Base-by-base conservation (phyloP, 495 filamentous ascomycete genomes). In the Penicillium bialowiezense region DNA sequence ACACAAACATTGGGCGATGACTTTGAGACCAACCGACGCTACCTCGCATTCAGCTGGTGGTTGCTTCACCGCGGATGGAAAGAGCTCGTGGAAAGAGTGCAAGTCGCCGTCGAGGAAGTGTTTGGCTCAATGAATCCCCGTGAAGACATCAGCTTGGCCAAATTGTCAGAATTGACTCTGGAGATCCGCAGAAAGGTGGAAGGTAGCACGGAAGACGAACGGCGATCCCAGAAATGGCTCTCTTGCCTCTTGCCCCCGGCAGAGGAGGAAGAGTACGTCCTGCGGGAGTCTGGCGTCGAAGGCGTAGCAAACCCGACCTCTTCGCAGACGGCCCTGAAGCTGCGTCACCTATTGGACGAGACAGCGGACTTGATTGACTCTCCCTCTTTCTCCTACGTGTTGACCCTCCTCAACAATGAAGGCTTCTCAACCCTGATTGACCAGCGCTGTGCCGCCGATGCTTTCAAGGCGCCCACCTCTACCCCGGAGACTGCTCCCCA, bases 21-120 rank as follows among this genome's bases (percentile, higher is more conserved):
- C 65, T 93, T 93, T 54, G 90, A 95, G 56, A 93, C 91, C 31
- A 97, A 98, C 68, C 77, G 90, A 50, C 85, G 86, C 54, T 99
- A 97, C 63, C 79, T 99, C 29, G 90, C 90, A 42, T 96, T 97
- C 67, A 92, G 88, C 62, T 99, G 95, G 95, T 97, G 93, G 93
- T 73, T 99, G 18, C 77, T 99, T 34, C 90, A 97, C 70, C 82
- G 84, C 31, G 93, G 93, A 47, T 96, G 90, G 85, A 84, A 83
- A 50, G 77, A 86, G 37, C 70, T 97, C 46, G 85, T 87, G 82
- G 73, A 81, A 46, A 85, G 84, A 46, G 89, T 99, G 32, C 84
- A 87, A 56, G 63, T 67, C 2, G 88, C 89, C 1, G 93, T 97
- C 17, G 85, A 84, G 54, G 86, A 95, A 44, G 85, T 89, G 20